Conservation (phyloP, 1,139 yeast genomes). For the Groenewaldozyma sp. region DNA sequence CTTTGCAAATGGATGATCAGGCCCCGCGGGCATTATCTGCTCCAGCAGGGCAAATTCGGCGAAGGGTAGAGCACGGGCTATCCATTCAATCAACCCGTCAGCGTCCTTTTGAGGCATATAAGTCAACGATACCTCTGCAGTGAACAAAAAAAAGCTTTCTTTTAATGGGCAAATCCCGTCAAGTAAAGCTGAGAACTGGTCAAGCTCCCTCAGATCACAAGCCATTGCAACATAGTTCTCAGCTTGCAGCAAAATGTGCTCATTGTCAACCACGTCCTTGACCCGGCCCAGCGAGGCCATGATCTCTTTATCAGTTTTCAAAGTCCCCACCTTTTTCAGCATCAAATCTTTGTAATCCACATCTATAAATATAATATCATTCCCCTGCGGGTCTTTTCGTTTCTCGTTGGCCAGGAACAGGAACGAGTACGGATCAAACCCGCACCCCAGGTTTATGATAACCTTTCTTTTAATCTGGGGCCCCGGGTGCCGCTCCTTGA, state of each 20-base stretch:
- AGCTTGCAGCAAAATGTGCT: neutral
- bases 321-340: conserved; percentile 43
- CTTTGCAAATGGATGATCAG: conserved; percentile 56
- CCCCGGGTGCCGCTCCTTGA: neutral
- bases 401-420: conserved; percentile 41
- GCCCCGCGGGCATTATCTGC: conserved; percentile 61
- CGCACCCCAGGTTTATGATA: conserved; percentile 71
- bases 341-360: conserved; percentile 69
- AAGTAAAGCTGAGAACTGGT: conserved; percentile 36
- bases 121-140: conserved; percentile 78
- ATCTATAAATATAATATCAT: conserved; percentile 48
- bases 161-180: conserved; percentile 24
- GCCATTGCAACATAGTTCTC: conserved; percentile 51
- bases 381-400: conserved; percentile 12
- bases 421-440: conserved; percentile 56
- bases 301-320: conserved; percentile 42
- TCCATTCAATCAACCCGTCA: conserved; percentile 47
- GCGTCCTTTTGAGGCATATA: conserved; percentile 67
- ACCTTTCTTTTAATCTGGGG: conserved; percentile 18
- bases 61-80: conserved; percentile 38
- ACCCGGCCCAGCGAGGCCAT: conserved; percentile 36
- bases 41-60: conserved; percentile 62
- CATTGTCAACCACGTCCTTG: neutral
- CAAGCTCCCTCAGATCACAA: conserved; percentile 54
- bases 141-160: conserved; percentile 43